Base-by-base conservation (phyloP, 768 basidiomycete genomes). In the Lactifluus piperatus region DNA sequence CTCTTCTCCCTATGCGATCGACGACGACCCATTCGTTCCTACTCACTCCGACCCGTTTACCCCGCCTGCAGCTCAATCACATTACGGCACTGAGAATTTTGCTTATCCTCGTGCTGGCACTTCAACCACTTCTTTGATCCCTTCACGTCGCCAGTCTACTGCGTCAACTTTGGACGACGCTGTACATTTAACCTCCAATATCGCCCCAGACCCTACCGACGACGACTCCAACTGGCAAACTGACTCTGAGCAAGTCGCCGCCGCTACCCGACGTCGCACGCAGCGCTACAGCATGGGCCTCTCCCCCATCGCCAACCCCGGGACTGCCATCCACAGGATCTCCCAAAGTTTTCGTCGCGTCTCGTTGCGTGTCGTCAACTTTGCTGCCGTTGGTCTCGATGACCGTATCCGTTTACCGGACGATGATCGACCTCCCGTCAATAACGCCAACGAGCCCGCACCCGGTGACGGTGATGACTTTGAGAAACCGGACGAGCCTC, bases 301-400 rank as follows among this genome's bases (percentile, higher is more conserved):
- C 7, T 85, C 84, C 0, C 82, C 86, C 1, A 68, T 88, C 26
- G 81, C 80, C 60, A 81, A 76, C 63, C 82, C 85, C 2, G 80
- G 81, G 2, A 77, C 79, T 0, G 82, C 79, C 10, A 71, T 89
- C 49, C 81, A 79, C 65, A 73, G 76, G 29, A 77, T 87, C 29
- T 81, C 81, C 16, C 75, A 76, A 57, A 81, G 75, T 56, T 62
- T 90, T 6, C 77, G 80, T 13, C 76, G 85, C 22, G 83, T 84
- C 50, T 89, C 87, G 10, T 68, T 86, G 59, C 83, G 91, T 16
- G 89, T 94, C n/a, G 91, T 90, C 45, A 91, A 91, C 67, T 70
- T 94, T 56, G 81, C 81, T 8, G 81, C 81, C 2, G 73, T 75
- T 14, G 83, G 81, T 0, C 64, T 85, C 62, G 84, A 84, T 57